A percentile compares a stretch with the other conserved stretches of the same genome.
These are phyloP conservation scores for Chrysosporium keratinophilum DNA, from an alignment of 2,329 filamentous ascomycete species.

Conservation along the genomic window DNA sequence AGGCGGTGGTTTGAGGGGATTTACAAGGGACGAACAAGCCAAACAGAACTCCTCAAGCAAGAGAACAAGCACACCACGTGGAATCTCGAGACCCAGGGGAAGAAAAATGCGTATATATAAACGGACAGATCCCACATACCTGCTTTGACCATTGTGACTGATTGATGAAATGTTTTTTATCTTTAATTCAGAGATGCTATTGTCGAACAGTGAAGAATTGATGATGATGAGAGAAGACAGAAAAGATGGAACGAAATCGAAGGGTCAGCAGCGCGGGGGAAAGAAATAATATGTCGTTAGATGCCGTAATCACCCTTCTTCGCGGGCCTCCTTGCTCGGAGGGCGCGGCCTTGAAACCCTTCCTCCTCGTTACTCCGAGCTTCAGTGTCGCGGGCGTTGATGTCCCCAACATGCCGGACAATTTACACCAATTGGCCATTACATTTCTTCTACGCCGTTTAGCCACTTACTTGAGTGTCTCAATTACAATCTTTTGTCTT, in stretches of 20 bases:
- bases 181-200: too few relatives aligned
- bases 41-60: background rate
- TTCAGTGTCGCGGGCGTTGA: too few relatives aligned
- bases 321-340: background rate
- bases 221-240: background rate
- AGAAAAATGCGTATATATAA: slow-evolving; percentile 4
- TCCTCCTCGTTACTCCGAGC: too few relatives aligned
- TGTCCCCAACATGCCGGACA: too few relatives aligned
- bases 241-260: background rate
- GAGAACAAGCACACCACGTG: slow-evolving; percentile 14
- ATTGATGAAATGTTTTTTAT: slow-evolving; percentile 26
- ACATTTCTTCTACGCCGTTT: too few relatives aligned
- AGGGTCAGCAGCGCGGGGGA: background rate
- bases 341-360: background rate
- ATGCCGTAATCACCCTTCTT: slow-evolving; percentile 1
- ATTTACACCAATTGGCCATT: too few relatives aligned
- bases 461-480: too few relatives aligned
- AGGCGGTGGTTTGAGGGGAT: slow-evolving; percentile 11
- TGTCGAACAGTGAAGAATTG: background rate
- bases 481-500: background rate
- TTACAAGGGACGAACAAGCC: background rate
- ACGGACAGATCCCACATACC: slow-evolving; percentile 50
- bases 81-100: too few relatives aligned
- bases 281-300: background rate
- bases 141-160: slow-evolving; percentile 95